These are phyloP conservation scores for Heritiera fomes DNA, from an alignment of 345 rosid genomes.

Conservation along the genomic window DNA sequence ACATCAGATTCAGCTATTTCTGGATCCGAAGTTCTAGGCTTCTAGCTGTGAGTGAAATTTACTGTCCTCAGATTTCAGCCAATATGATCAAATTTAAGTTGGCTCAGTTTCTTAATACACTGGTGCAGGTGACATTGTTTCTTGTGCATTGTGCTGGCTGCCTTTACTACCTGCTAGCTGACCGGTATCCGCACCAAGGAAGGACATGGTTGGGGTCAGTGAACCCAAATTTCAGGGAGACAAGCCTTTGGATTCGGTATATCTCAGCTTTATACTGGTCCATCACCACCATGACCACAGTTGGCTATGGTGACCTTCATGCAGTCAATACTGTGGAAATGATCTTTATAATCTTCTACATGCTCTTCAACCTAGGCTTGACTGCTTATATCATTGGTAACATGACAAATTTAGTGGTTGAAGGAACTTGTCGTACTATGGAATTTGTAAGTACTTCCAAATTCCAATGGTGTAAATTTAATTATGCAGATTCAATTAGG, in stretches of 20 bases:
- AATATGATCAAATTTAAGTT: not conserved
- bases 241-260: slow-evolving; percentile 68
- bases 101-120: not conserved
- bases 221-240: slow-evolving; percentile 71
- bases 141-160: slow-evolving; percentile 87
- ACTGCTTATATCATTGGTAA: slow-evolving; percentile 89
- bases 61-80: not conserved
- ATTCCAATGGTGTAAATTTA: not conserved
- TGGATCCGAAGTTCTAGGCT: slow-evolving; percentile 79
- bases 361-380: slow-evolving; percentile 93
- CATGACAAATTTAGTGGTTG: slow-evolving; percentile 94
- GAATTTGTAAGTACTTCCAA: slow-evolving; percentile 63
- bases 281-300: slow-evolving; percentile 93
- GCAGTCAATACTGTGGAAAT: slow-evolving; percentile 83
- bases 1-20: slow-evolving; percentile 80
- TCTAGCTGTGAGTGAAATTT: slow-evolving; percentile 50
- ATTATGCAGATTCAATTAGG: not conserved
- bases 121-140: slow-evolving; percentile 67
- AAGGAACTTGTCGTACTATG: slow-evolving; percentile 97
- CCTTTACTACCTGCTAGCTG: slow-evolving; percentile 79
- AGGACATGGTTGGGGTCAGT: slow-evolving; percentile 70
- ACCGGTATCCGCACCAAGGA: slow-evolving; percentile 70
- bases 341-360: slow-evolving; percentile 73
- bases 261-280: slow-evolving; percentile 91
- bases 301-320: slow-evolving; percentile 94